Conservation (phyloP, 192 early-diverging fungal genomes). For the Mortierella antarctica region DNA sequence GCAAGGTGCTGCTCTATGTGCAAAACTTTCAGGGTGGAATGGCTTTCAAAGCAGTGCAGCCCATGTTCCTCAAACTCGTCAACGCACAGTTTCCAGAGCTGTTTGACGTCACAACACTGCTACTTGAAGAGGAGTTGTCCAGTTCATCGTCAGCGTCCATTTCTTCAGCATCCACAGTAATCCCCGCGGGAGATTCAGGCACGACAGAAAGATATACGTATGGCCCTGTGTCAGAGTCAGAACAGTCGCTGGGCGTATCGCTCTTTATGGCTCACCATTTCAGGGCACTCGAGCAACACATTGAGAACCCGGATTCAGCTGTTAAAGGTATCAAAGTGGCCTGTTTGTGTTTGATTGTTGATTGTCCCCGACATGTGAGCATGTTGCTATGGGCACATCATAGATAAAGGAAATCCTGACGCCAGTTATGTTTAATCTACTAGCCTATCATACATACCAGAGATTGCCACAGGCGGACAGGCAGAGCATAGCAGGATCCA, state of each 20-base stretch:
- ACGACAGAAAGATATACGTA: not conserved
- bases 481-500: conserved; percentile 14
- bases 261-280: conserved; percentile 13
- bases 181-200: not conserved
- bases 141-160: not conserved
- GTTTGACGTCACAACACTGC: conserved; percentile 46
- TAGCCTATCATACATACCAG: conserved; percentile 42
- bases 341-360: not conserved
- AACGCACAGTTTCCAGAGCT: conserved; percentile 51
- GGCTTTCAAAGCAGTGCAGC: conserved; percentile 40
- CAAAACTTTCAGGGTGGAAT: conserved; percentile 37
- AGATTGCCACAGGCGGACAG: conserved; percentile 21
- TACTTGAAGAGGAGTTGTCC: conserved; percentile 32
- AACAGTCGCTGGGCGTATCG: too few relatives aligned
- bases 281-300: conserved; percentile 15
- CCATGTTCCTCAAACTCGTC: conserved; percentile 48
- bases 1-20: conserved; percentile 40
- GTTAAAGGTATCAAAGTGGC: conserved; percentile 25
- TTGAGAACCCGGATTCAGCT: conserved; percentile 26
- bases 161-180: not conserved
- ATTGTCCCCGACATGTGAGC: too few relatives aligned
- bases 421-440: not conserved
- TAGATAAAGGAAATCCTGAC: not conserved
- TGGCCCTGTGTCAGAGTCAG: not conserved
- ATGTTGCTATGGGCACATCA: too few relatives aligned